A percentile compares a stretch with the other conserved stretches of the same genome.
Evolutionary conservation across 805 yeast species (phyloP).

Genomic region (Lachancea lanzarotensis): DNA sequence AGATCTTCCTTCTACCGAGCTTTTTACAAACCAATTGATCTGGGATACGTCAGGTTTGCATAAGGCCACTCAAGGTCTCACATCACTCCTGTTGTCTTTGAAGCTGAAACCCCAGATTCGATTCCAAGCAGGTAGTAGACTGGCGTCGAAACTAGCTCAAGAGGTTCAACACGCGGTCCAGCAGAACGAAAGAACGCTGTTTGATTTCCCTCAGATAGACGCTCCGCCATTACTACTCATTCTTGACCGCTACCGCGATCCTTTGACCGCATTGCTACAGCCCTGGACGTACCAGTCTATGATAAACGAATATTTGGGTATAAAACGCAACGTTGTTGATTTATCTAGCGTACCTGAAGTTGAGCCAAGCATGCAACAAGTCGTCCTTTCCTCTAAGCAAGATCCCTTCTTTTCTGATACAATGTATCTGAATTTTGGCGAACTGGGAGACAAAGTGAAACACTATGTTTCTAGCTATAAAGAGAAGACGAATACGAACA

Average conservation of each 20-base stretch:
- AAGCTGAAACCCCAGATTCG: slow-evolving; percentile 74
- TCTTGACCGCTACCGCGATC: slow-evolving; percentile 82
- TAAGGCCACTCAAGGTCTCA: slow-evolving; percentile 20
- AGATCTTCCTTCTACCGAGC: slow-evolving; percentile 22
- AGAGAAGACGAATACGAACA: slow-evolving; percentile 63
- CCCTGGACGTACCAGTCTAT: slow-evolving; percentile 99
- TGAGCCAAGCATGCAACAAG: slow-evolving; percentile 51
- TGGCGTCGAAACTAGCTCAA: slow-evolving; percentile 62
- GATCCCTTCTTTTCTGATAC: slow-evolving; percentile 75
- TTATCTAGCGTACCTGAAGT: slow-evolving; percentile 50
- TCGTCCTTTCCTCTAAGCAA: slow-evolving; percentile 59
- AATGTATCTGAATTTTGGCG: slow-evolving; percentile 90
- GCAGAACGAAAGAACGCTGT: slow-evolving; percentile 49
- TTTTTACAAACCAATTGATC: slow-evolving; percentile 23
- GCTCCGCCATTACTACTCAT: slow-evolving; percentile 68
- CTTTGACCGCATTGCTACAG: slow-evolving; percentile 81
- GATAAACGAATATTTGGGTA: slow-evolving; percentile 89
- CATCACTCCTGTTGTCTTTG: slow-evolving; percentile 46
- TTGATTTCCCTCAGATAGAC: slow-evolving; percentile 60
- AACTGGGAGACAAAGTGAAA: slow-evolving; percentile 81
- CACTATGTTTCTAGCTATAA: slow-evolving; percentile 80
- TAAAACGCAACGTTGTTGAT: slow-evolving; percentile 72
- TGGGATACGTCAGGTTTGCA: slow-evolving; percentile 26
- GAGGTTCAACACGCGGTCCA: slow-evolving; percentile 55
- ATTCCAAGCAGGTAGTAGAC: slow-evolving; percentile 61